Base-by-base conservation (phyloP, 2,329 filamentous ascomycete genomes). In the Aspergillus sp. region DNA sequence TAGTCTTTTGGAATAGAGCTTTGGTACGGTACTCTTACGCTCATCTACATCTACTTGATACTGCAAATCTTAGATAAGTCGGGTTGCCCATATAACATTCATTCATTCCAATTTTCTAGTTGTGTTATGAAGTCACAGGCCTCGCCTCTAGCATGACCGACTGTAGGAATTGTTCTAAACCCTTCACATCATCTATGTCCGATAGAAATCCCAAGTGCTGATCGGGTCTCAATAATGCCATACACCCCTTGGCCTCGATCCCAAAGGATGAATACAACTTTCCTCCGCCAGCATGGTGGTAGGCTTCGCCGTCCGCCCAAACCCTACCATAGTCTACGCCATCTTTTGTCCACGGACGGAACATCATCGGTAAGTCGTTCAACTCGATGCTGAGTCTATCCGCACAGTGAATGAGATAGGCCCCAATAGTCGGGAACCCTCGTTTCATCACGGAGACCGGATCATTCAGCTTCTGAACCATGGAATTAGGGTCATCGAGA, bases 161-260 rank as follows among this genome's bases (percentile, higher is more conserved):
- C 16, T n/a, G 36, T 16, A 42, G 16, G 16, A 42, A 42, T 16
- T 42, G 5, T 31, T 61, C 32, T 3, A 52, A 29, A 0, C 32
- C 39, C 1, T 59, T 11, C 2, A 47, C 20, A 46, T 59, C 49
- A 11, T 59, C 51, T 16, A 59, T 46, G 18, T 24, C 18, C 3
- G 52, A 50, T 16, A 59, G n/a, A 47, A 58, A 73, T 6, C 63
- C 59, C 32, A 90, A 82, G 72, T 91, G 87, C 69, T 89, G 86
- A 76, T 91, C 89, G 2, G 89, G 89, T 52, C 89, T 73, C 2
- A 87, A 76, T 1, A 87, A 75, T 0, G 89, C 82, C 4, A 86
- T 74, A 61, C 84, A 86, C 0, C 88, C 88, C 55, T 82, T 75
- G 18, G 64, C 70, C 63, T 86, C 79, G 1, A 91, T 77, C 0